These are phyloP conservation scores for Colletotrichum chrysophilum DNA, from an alignment of 2,329 filamentous ascomycete species.

Conservation along the genomic window DNA sequence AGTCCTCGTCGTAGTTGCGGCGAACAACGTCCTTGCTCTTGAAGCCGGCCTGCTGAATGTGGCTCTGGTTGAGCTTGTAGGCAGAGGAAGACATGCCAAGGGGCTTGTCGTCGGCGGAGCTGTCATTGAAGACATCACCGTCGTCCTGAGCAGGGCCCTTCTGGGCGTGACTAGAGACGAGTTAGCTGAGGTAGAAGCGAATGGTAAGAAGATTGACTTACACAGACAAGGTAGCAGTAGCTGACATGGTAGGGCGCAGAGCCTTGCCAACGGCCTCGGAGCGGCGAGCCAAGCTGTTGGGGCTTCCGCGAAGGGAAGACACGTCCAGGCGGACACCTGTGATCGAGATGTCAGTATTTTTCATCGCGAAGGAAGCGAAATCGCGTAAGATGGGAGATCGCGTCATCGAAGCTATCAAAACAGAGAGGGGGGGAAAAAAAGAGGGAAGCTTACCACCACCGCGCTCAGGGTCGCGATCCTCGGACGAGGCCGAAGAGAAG, in stretches of 20 bases:
- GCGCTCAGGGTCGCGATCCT: neutral
- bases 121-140: conserved; percentile 7
- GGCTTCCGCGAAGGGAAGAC: conserved; percentile 6
- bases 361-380: neutral
- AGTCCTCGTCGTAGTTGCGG: neutral
- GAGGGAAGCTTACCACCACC: neutral
- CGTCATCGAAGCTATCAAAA: neutral
- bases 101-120: neutral
- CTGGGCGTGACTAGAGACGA: neutral
- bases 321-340: neutral
- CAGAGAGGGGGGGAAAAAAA: neutral
- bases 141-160: neutral
- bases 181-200: neutral
- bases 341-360: neutral
- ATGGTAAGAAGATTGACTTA: neutral
- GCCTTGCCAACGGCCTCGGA: neutral
- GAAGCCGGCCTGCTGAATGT: neutral
- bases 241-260: conserved; percentile 14
- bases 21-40: neutral
- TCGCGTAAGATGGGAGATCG: neutral
- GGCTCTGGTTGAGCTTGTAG: neutral
- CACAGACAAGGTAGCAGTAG: conserved; percentile 4
- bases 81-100: neutral
- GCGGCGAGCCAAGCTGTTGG: neutral
- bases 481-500: neutral